Base-by-base conservation (phyloP, 306 rosid species). In the Abrus pulchellus region DNA sequence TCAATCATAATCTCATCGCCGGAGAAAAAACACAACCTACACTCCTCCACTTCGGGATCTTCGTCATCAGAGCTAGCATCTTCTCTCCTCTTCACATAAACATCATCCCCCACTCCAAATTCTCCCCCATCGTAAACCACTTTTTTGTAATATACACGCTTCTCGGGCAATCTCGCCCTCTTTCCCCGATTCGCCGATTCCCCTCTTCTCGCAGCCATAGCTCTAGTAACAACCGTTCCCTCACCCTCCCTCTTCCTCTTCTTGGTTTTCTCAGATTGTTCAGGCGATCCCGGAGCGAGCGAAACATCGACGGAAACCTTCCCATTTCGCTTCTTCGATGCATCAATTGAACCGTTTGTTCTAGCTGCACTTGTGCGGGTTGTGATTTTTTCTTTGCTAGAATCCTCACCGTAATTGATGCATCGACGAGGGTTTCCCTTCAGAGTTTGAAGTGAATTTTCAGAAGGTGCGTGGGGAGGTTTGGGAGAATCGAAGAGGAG, bases 121-220 rank as follows among this genome's bases (percentile, higher is more conserved):
- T 93, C 93, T 1, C 98, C 94, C 13, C 90, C 99, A 72, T 95
- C 99, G 30, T 86, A 91, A 49, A 90, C 87, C 72, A 91, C 99
- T 76, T 88, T 95, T 61, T 83, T 89, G 20, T 89, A 95, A 79
- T 89, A 82, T 56, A 83, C 86, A 41, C 88, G 88, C 43, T 75
- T 86, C 74, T 86, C 66, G 5, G 80, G 76, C 52, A 63, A 63
- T 38, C 67, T 29, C 6, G 34, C 32, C 20, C 77, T 45, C 74
- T 73, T 62, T 45, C 68, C 14, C 53, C 47, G 47, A 77, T 57
- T 83, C 78, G 56, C 88, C 3, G 33, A 66, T 33, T 13, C 79
- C 55, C 29, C 48, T 33, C 78, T 83, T 57, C 52, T 85, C 3
- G 84, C 80, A 74, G 87, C 84, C 74, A 7, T 78, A 54, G 85